Percentiles rank a stretch among this genome's conserved stretches.
phyloP scores from a whole-genome alignment of 2,329 filamentous ascomycete species.

The Chaetomium olivaceum region DNA sequence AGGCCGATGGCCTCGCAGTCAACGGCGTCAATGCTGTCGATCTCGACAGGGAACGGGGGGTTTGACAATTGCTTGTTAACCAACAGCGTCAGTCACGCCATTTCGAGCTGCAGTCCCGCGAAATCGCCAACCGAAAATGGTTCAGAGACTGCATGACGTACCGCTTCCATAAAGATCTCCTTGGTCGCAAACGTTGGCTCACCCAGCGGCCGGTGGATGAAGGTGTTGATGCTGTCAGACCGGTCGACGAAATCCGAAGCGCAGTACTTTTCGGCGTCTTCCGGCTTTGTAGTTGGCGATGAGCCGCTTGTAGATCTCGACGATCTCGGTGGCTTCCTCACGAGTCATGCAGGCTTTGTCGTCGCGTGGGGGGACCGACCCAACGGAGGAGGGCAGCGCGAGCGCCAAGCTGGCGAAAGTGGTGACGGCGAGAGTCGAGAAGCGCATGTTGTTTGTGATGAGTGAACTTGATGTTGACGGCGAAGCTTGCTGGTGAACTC shows the following conservation, averaged over 20 bases:
- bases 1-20: slow-evolving; percentile 36
- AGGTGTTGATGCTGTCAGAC: slow-evolving; percentile 40
- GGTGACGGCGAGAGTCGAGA: slow-evolving; percentile 26
- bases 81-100: not conserved
- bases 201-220: slow-evolving; percentile 37
- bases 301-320: slow-evolving; percentile 35
- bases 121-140: not conserved
- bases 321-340: slow-evolving; percentile 34
- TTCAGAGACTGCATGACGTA: not conserved
- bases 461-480: not conserved
- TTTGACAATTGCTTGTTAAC: slow-evolving; percentile 29
- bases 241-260: slow-evolving; percentile 36
- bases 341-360: slow-evolving; percentile 31
- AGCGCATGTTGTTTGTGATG: slow-evolving; percentile 28
- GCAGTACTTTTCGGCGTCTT: slow-evolving; percentile 36
- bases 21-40: slow-evolving; percentile 37
- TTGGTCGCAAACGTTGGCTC: slow-evolving; percentile 38
- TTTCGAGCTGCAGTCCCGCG: not conserved
- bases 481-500: not conserved
- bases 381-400: slow-evolving; percentile 28
- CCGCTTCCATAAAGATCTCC: slow-evolving; percentile 37
- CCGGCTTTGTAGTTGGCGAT: slow-evolving; percentile 37
- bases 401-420: slow-evolving; percentile 32
- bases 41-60: slow-evolving; percentile 36
- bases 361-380: slow-evolving; percentile 21